Conservation (phyloP, 352 stramenopile genomes). For the Phytophthora sansomeana region DNA sequence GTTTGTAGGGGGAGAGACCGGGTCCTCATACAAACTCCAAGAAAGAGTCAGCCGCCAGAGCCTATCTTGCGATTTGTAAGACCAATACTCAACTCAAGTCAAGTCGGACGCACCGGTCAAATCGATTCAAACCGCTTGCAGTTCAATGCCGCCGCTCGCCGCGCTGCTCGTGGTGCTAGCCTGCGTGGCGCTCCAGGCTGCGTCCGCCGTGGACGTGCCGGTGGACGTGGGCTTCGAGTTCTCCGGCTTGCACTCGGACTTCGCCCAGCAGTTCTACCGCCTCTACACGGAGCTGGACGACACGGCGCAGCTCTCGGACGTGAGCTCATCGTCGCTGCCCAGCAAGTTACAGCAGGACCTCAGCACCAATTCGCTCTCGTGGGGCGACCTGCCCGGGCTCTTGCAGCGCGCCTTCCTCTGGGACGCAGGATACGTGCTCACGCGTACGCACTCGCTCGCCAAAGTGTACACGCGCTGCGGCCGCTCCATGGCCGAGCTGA, state of each 20-base stretch:
- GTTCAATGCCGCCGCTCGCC: slow-evolving; percentile 4
- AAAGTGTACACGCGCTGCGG: slow-evolving; percentile 71
- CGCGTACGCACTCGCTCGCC: slow-evolving; percentile 37
- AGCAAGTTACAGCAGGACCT: slow-evolving; percentile 41
- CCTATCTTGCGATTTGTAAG: no score
- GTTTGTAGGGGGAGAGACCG: no score
- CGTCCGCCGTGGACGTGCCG: slow-evolving; percentile 40
- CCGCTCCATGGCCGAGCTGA: slow-evolving; percentile 74
- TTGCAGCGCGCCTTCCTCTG: slow-evolving; percentile 75
- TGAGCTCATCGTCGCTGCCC: slow-evolving; percentile 37
- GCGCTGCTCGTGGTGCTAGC: slow-evolving; percentile 12
- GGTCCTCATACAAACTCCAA: no score
- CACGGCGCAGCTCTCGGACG: slow-evolving; percentile 36
- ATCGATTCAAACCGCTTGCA: no score
- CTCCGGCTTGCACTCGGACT: slow-evolving; percentile 69
- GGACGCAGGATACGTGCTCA: slow-evolving; percentile 70
- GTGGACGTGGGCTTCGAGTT: slow-evolving; percentile 58
- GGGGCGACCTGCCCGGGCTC: slow-evolving; percentile 57
- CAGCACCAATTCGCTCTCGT: slow-evolving; percentile 45
- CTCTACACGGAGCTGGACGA: slow-evolving; percentile 47
- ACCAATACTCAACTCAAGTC: no score
- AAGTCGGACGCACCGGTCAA: no score
- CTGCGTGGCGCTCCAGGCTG: not conserved
- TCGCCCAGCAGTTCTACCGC: slow-evolving; percentile 73
- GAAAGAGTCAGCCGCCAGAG: no score